Evolutionary conservation across 495 filamentous ascomycete genomes (phyloP), one percentile per base, ranked within the genome.

Genomic region (Neurospora sp.): DNA sequence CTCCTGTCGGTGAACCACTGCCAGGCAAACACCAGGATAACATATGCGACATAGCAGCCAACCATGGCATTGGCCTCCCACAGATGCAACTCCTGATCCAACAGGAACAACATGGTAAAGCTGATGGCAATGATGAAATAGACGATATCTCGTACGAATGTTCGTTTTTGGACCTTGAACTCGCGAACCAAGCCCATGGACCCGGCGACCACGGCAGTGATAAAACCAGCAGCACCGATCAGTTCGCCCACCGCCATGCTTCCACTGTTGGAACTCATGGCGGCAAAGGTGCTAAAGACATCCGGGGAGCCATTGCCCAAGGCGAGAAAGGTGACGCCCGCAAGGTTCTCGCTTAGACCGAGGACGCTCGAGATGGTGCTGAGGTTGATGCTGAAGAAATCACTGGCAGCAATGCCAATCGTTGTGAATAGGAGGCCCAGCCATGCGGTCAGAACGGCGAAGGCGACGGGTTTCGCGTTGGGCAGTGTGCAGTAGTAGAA

Each of bases 241-340:
- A 99, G 85, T 82, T 99, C 96, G 40, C 96, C 96, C 73, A 98
- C 90, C 1, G 96, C 96, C 82, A 99, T 86, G 81, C 94, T 97
- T 4, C 94, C 96, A 77, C 94, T 97, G 76, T 98, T 92, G 37
- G 94, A 96, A 79, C 90, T 90, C 94, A 99, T 98, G 73, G 96
- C 96, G 39, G 95, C 96, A 78, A 98, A 98, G 3, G 96, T 99
- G 46, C 93, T 97, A 81, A 99, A 99, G 20, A 99, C 94, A 81
- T 99, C 96, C 0, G 96, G 96, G 75, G 94, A 98, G n/a, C 96
- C 96, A 83, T 99, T 99, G 70, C 96, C 96, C 81, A 99, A 96
- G 5, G 96, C 96, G 69, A 98, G 85, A 76, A 99, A 97, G 1
- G 96, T 99, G 20, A 99, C 96, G 35, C 96, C 96, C 0, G 96